Evolutionary conservation across 495 filamentous ascomycete genomes (phyloP), one percentile per base, ranked within the genome.

Genomic region (Daldinia caldariorum): DNA sequence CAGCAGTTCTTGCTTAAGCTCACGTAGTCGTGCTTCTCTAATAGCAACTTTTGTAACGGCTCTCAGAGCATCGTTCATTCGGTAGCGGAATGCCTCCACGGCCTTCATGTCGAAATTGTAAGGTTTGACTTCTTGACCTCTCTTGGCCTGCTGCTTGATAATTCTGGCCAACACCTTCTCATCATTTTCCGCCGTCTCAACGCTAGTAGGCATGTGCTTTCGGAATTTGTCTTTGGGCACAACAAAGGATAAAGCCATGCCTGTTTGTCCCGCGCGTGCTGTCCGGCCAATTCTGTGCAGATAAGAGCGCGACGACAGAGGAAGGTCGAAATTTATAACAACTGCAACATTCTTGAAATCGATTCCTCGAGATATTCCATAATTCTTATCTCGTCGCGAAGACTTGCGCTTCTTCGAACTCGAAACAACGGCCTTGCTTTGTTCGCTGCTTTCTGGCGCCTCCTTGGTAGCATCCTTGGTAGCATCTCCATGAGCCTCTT

Each of bases 281-380:
- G 95, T 99, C 26, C 95, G 89, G 37, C 95, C 95, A 77, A 98
- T 95, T 55, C 95, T 90, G 80, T 99, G 95, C 9, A 77, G 29
- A 75, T 99, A 99, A 4, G 93, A 96, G 76, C 91, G 94, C n/a
- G 92, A 89, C 12, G 87, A 90, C 35, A 87, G 86, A 0, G 95
- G 96, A 41, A 98, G 88, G 79, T 99, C 95, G 73, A 98, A 98
- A 84, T 99, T 99, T 70, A 99, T 87, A 20, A 99, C 93, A 66
- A 91, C 93, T 22, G 94, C 89, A 58, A 98, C 93, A 78, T 97
- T 92, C 68, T 92, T 90, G 84, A 99, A 99, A 79, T 99, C 95
- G 78, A 97, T 95, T 10, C 81, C 79, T 68, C 95, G 90, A 13
- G 94, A 94, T 35, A 98, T 87, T 35, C 94, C 92, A 75, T 94